A percentile compares a stretch with the other conserved stretches of the same genome.
Conservation (phyloP, 495 filamentous ascomycete species). For the Hypoxylon lenormandii region DNA sequence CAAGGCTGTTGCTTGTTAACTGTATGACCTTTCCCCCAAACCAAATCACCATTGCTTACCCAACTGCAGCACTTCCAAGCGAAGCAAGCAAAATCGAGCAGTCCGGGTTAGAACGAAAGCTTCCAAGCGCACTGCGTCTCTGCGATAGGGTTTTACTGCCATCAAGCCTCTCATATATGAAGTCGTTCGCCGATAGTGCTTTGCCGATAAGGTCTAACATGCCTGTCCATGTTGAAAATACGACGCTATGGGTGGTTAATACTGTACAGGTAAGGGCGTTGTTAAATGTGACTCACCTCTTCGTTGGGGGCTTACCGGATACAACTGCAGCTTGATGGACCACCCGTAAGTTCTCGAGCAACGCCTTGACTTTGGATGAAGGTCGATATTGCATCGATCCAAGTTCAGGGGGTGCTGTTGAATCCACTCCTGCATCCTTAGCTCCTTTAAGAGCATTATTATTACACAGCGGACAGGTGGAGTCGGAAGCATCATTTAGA, state of each 20-base stretch:
- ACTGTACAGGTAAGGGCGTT: not conserved
- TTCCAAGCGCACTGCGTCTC: conserved; percentile 52
- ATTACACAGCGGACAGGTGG: conserved; percentile 18
- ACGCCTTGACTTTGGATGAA: conserved; percentile 33
- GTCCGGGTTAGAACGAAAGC: conserved; percentile 47
- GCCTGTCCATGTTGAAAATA: conserved; percentile 33
- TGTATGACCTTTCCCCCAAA: not conserved
- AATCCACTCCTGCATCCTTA: not conserved
- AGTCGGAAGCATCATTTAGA: not conserved
- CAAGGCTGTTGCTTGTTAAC: conserved; percentile 48
- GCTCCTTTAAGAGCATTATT: not conserved
- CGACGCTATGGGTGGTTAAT: conserved; percentile 9
- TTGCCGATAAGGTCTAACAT: conserved; percentile 30
- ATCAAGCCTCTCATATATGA: conserved; percentile 38
- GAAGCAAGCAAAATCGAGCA: conserved; percentile 61
- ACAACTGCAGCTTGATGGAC: not conserved
- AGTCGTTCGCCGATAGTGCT: conserved; percentile 15
- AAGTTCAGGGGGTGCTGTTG: not conserved
- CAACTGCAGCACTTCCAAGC: conserved; percentile 62
- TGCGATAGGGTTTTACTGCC: conserved; percentile 42
- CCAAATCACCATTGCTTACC: conserved; percentile 49
- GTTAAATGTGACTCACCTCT: conserved; percentile 18
- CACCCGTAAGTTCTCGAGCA: conserved; percentile 14
- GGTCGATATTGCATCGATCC: conserved; percentile 3
- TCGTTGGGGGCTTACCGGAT: conserved; percentile 6